Evolutionary conservation across 495 filamentous ascomycete species (phyloP).

Genomic region (Neurospora discreta): DNA sequence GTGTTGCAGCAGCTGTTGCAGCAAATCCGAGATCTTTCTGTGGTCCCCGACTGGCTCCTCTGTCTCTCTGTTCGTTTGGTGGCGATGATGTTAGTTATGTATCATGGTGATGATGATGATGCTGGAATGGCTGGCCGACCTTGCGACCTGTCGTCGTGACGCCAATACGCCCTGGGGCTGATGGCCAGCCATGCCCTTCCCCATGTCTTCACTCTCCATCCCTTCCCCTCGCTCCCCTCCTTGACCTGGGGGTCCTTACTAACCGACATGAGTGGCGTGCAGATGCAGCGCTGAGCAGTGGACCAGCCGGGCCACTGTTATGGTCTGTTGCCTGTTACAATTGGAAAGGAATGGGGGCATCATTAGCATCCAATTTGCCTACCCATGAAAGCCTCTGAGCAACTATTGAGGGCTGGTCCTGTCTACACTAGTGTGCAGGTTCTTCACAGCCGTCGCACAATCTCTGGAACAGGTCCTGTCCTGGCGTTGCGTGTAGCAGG

Average conservation of each 20-base stretch:
- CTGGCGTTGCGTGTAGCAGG: neutral
- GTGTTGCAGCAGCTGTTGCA: conserved; percentile 9
- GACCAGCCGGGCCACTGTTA: neutral
- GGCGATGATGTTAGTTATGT: neutral
- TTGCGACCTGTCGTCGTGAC: neutral
- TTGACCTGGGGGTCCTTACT: neutral
- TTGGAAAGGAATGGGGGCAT: neutral
- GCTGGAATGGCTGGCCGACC: neutral
- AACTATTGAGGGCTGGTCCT: neutral
- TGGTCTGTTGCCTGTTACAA: neutral
- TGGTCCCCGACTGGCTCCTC: neutral
- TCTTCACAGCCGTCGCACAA: neutral
- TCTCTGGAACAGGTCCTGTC: neutral
- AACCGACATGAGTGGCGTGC: neutral
- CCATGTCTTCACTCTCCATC: neutral
- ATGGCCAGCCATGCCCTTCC: neutral
- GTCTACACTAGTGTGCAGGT: neutral
- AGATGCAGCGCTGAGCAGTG: neutral
- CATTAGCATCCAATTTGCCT: neutral
- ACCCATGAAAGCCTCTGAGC: neutral
- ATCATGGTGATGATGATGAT: neutral
- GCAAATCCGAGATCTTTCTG: conserved; percentile 14
- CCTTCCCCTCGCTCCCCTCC: neutral
- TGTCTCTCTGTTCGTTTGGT: neutral
- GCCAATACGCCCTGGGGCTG: neutral